Percentiles rank a stretch among this genome's conserved stretches.
Evolutionary conservation across 495 filamentous ascomycete genomes (phyloP).

Genomic region (Aspergillus ellipticus): DNA sequence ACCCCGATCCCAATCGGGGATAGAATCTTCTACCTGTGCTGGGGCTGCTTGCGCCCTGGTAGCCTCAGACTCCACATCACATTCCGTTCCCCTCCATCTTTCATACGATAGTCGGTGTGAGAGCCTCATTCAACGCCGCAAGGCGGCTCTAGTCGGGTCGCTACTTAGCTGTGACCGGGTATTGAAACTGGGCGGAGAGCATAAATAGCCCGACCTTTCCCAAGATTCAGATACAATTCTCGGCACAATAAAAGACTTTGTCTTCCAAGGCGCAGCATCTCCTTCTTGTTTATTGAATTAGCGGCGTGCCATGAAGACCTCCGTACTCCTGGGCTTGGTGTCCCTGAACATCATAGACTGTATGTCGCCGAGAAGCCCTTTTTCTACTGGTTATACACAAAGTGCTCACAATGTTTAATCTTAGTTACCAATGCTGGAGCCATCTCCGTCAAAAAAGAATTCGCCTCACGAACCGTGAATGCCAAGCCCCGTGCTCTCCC

Average conservation of each 20-base stretch:
- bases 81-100: not conserved
- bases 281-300: not conserved
- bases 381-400: not conserved
- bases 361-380: not conserved
- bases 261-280: not conserved
- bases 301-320: not conserved
- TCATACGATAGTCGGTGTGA: too few species aligned
- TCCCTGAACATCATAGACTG: conserved; percentile 1
- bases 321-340: not conserved
- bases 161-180: not conserved
- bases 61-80: not conserved
- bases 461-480: not conserved
- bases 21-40: not conserved
- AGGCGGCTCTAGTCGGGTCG: not conserved
- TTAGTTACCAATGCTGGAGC: conserved; percentile 1
- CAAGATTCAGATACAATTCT: not conserved
- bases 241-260: too few species aligned
- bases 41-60: not conserved
- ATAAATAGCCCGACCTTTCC: not conserved
- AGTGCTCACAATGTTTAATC: not conserved
- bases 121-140: not conserved
- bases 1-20: not conserved
- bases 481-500: not conserved
- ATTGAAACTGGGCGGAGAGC: not conserved
- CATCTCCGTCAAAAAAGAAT: not conserved